A percentile compares a stretch with the other conserved stretches of the same genome.
Conservation (phyloP, 169 alveolate species). For the Perkinsus marinus region DNA sequence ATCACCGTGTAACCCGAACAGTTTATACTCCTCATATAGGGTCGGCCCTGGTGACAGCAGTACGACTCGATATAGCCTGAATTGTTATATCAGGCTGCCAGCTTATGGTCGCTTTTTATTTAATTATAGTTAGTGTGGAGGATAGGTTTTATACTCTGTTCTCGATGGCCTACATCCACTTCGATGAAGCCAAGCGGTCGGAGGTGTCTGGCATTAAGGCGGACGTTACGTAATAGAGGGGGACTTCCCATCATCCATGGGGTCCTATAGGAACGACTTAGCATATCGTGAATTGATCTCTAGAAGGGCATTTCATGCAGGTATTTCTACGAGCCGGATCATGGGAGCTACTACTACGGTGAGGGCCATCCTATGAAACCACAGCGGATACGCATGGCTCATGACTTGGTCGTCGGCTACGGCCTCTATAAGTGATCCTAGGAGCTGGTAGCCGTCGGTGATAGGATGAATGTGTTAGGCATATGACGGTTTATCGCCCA, state of each 20-base stretch:
- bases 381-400: constrained; percentile 96
- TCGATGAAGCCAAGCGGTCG: not conserved
- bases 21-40: no score
- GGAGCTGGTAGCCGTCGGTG: not conserved
- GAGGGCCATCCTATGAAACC: constrained; percentile 99
- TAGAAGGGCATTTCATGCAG: not conserved
- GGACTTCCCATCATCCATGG: not conserved
- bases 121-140: no score
- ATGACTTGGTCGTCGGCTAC: constrained; percentile 82
- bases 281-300: not conserved
- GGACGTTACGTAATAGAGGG: not conserved
- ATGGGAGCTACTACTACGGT: constrained; percentile 93
- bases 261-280: not conserved
- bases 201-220: not conserved
- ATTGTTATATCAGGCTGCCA: no score
- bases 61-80: no score
- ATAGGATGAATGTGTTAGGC: not conserved
- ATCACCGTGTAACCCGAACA: no score
- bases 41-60: no score
- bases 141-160: no score
- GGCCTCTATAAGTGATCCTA: constrained; percentile 72
- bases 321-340: constrained; percentile 83
- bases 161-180: not conserved
- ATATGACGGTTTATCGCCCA: constrained; percentile 65
- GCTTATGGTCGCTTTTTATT: no score